Percentiles rank a stretch among this genome's conserved stretches.
These are phyloP conservation scores for Xylaria sp. DNA, from an alignment of 2,329 filamentous ascomycete species.

Conservation along the genomic window DNA sequence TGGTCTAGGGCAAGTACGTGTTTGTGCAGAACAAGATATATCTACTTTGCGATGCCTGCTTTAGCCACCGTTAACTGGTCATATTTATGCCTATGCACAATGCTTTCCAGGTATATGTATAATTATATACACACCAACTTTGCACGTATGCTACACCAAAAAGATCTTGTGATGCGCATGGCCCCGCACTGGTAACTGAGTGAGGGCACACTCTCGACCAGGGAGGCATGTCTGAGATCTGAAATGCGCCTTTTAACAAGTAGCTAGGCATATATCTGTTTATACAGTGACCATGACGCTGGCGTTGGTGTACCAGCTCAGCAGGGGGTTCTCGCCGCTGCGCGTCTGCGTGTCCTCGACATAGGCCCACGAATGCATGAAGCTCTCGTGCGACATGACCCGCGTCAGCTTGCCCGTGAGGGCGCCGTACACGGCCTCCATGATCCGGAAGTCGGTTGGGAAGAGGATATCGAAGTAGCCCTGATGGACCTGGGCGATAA, in stretches of 20 bases:
- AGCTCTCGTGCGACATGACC: slow-evolving; percentile 85
- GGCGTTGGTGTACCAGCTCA: slow-evolving; percentile 95
- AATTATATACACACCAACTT: too few relatives aligned
- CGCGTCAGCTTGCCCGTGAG: slow-evolving; percentile 90
- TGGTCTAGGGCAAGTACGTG: too few relatives aligned
- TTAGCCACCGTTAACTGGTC: too few relatives aligned
- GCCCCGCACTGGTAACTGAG: too few relatives aligned
- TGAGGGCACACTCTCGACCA: too few relatives aligned
- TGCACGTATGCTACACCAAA: too few relatives aligned
- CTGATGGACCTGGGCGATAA: slow-evolving; percentile 75
- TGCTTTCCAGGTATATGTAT: too few relatives aligned
- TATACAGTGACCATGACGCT: slow-evolving; percentile 86
- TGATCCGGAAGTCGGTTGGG: slow-evolving; percentile 89
- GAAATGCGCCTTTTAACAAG: slow-evolving; percentile 11
- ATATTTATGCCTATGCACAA: too few relatives aligned
- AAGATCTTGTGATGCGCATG: too few relatives aligned
- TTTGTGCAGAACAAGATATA: too few relatives aligned
- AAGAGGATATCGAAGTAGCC: slow-evolving; percentile 99
- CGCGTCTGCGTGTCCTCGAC: slow-evolving; percentile 85
- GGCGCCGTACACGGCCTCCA: slow-evolving; percentile 89
- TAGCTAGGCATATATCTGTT: slow-evolving; percentile 14
- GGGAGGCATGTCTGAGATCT: not conserved
- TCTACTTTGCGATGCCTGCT: too few relatives aligned
- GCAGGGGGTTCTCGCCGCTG: slow-evolving; percentile 89
- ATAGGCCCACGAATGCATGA: slow-evolving; percentile 86